Evolutionary conservation across 2,329 filamentous ascomycete genomes (phyloP), one percentile per base, ranked within the genome.

Genomic region (Amylocarpus encephaloides): DNA sequence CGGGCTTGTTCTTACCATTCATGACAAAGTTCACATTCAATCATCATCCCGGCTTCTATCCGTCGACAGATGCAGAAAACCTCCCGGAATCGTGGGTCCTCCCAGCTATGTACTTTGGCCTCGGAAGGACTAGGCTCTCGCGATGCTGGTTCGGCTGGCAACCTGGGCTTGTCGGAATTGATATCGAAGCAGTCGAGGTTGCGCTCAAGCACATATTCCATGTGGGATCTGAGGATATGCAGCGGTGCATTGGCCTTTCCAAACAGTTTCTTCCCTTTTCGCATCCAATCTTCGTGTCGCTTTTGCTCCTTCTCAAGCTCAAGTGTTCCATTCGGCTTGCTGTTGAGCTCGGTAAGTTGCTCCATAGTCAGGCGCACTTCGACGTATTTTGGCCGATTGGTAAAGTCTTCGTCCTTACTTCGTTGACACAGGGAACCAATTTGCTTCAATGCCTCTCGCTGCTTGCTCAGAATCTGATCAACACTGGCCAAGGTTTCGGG

Each of bases 271-370:
- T 98, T 98, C 45, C 93, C 93, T 63, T 89, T 89, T 30, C 93
- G 81, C 92, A 98, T 98, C 93, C 93, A 98, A 67, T 98, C 93
- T 66, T 98, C 93, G 59, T 97, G 93, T 6, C 88, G 83, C 65
- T 93, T 95, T 58, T 93, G 86, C 67, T 97, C 90, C 57, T 89
- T 91, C 65, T 98, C 93, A 4, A 98, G 78, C 62, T 98, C 93
- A 32, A 94, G 78, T 0, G 92, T 95, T 2, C 93, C 93, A 36
- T 80, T 80, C 0, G 93, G 93, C 64, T 96, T 96, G 56, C 89
- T 95, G 61, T 95, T 95, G 9, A 97, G 77, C 47, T 93, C 88
- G 51, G 89, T 86, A 11, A 98, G 72, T 53, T 85, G 85, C 62
- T 91, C 88, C 73, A 93, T 88, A 9, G 96, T 83, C 40, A 94